Evolutionary conservation across 2,329 filamentous ascomycete genomes (phyloP).

Genomic region (Aspergillus sp.): DNA sequence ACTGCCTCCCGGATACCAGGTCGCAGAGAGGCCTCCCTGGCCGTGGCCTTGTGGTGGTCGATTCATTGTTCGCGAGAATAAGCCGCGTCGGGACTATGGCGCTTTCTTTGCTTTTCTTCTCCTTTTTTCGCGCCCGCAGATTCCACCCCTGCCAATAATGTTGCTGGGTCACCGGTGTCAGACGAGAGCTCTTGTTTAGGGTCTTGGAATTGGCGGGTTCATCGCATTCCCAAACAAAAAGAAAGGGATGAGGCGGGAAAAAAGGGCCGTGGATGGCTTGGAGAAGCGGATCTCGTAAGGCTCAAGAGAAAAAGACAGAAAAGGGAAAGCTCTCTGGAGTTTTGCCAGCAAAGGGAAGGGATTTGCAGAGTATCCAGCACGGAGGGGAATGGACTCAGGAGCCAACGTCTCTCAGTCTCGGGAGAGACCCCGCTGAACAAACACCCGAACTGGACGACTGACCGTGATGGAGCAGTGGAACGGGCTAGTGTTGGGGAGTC

Average conservation of each 20-base stretch:
- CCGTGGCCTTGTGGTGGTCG: conserved; percentile 38
- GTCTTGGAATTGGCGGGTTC: conserved; percentile 8
- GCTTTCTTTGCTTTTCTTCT: conserved; percentile 14
- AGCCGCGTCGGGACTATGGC: conserved; percentile 10
- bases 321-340: neutral
- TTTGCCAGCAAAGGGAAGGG: conserved; percentile 3
- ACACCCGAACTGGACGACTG: neutral
- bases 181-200: conserved; percentile 11
- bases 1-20: conserved; percentile 65
- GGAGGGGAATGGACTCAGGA: neutral
- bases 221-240: conserved; percentile 5
- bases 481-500: neutral
- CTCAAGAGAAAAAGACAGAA: neutral
- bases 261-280: neutral
- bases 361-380: conserved; percentile 3
- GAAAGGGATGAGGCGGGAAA: conserved; percentile 4
- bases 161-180: conserved; percentile 8
- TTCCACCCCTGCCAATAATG: conserved; percentile 15
- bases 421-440: conserved; percentile 8
- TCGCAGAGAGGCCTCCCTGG: conserved; percentile 55
- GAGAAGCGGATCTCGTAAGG: conserved; percentile 2
- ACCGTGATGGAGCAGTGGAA: neutral
- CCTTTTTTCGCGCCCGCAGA: conserved; percentile 7
- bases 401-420: conserved; percentile 9
- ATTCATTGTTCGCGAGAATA: conserved; percentile 31